phyloP scores from a whole-genome alignment of 83 land plant species.

The Picea abies region DNA sequence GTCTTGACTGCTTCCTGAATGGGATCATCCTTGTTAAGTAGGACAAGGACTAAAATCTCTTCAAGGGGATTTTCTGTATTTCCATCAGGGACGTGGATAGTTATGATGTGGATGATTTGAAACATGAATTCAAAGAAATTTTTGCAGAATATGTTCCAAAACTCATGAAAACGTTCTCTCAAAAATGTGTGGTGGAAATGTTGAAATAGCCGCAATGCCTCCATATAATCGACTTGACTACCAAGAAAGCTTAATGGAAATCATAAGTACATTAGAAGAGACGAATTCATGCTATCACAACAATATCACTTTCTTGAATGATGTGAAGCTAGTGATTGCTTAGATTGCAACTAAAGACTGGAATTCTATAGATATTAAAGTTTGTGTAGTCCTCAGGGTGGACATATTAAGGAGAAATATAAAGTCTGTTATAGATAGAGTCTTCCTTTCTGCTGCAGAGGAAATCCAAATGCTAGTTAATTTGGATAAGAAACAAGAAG shows the following conservation, averaged over 20 bases:
- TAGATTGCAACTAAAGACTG: conserved; percentile 39
- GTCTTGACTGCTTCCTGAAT: too few relatives aligned
- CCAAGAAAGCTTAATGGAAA: conserved; percentile 14
- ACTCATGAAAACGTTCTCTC: too few relatives aligned
- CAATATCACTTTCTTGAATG: conserved; percentile 23
- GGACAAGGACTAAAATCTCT: too few relatives aligned
- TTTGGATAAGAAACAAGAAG: conserved; percentile 20
- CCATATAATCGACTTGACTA: conserved; percentile 27
- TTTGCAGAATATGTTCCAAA: too few relatives aligned
- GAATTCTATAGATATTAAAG: conserved; percentile 31
- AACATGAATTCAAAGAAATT: too few relatives aligned
- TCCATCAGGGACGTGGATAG: too few relatives aligned
- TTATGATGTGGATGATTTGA: too few relatives aligned
- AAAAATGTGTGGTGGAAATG: too few relatives aligned
- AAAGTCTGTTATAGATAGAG: conserved; percentile 1
- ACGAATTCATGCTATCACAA: conserved; percentile 1
- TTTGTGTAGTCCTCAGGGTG: conserved; percentile 20
- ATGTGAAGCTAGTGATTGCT: conserved; percentile 37
- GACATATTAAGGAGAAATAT: conserved; percentile 23
- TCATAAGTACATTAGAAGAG: conserved; percentile 17
- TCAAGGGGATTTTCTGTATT: too few relatives aligned
- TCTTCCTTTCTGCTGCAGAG: not conserved
- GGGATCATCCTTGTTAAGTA: too few relatives aligned
- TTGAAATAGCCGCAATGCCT: conserved; percentile 31
- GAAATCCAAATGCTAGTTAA: conserved; percentile 9